Conservation (phyloP, 2,329 filamentous ascomycete genomes). For the Beauveria sp. region DNA sequence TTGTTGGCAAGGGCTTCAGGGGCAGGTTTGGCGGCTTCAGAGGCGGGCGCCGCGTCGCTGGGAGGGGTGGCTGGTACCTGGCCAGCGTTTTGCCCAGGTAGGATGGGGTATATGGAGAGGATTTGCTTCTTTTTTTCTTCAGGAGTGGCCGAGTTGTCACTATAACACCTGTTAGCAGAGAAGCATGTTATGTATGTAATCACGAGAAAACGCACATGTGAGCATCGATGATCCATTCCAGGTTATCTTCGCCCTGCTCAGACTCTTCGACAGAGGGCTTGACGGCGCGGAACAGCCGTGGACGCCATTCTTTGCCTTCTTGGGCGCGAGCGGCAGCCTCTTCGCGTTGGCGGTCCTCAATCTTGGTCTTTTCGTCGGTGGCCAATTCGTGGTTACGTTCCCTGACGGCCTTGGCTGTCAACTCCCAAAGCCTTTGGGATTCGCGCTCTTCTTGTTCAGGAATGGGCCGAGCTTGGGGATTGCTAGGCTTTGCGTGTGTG, state of each 20-base stretch:
- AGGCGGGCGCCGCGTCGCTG: slow-evolving; percentile 31
- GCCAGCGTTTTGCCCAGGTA: slow-evolving; percentile 62
- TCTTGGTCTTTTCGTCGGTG: slow-evolving; percentile 92
- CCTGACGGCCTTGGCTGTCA: slow-evolving; percentile 73
- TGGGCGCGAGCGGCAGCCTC: slow-evolving; percentile 76
- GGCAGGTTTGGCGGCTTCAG: slow-evolving; percentile 14
- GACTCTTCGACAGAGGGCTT: slow-evolving; percentile 60
- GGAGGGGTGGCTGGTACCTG: slow-evolving; percentile 46
- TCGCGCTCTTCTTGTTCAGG: slow-evolving; percentile 85
- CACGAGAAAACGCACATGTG: slow-evolving; percentile 54
- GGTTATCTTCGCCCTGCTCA: slow-evolving; percentile 76
- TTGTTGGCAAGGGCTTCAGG: slow-evolving; percentile 20
- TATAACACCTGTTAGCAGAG: slow-evolving; percentile 13
- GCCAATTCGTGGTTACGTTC: slow-evolving; percentile 80
- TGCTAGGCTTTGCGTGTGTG: slow-evolving; percentile 64
- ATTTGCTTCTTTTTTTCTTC: slow-evolving; percentile 74
- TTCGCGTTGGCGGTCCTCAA: slow-evolving; percentile 86
- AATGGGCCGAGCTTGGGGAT: slow-evolving; percentile 66
- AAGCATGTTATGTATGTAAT: too few relatives aligned
- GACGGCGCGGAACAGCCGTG: slow-evolving; percentile 74
- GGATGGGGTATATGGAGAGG: slow-evolving; percentile 74
- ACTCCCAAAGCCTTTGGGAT: slow-evolving; percentile 80
- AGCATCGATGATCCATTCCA: slow-evolving; percentile 93
- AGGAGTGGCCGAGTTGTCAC: slow-evolving; percentile 42
- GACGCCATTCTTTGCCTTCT: slow-evolving; percentile 78